Evolutionary conservation across 2,329 filamentous ascomycete species (phyloP).

Genomic region (Neophaeococcomyces aloes): DNA sequence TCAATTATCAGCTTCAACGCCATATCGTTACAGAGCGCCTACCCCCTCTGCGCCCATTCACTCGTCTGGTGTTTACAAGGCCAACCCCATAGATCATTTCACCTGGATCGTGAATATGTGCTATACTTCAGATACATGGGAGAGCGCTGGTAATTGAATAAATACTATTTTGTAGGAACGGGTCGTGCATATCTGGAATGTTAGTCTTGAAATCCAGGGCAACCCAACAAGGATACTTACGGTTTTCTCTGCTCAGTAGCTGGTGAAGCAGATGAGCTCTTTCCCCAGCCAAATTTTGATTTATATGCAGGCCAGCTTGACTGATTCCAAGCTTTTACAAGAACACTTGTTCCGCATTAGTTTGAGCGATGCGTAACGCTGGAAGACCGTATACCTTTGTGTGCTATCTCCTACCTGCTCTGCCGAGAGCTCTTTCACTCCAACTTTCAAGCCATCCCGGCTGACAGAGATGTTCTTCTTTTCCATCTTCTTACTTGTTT

Average conservation of each 20-base stretch:
- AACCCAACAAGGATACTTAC: slow-evolving; percentile 10
- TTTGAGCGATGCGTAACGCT: not conserved
- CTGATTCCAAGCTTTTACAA: slow-evolving; percentile 42
- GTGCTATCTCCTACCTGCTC: slow-evolving; percentile 52
- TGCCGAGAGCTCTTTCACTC: slow-evolving; percentile 46
- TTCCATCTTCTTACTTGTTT: slow-evolving; percentile 51
- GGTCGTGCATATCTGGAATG: too few species aligned
- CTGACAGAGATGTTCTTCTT: slow-evolving; percentile 52
- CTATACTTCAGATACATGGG: too few species aligned
- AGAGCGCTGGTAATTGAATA: too few species aligned
- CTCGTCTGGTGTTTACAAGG: too few species aligned
- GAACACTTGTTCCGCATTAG: slow-evolving; percentile 27
- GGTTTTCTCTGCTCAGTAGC: slow-evolving; percentile 14
- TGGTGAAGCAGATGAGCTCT: slow-evolving; percentile 8
- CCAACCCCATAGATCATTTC: too few species aligned
- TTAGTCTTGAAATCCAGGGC: too few species aligned
- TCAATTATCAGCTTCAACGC: too few species aligned
- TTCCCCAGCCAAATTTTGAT: slow-evolving; percentile 31
- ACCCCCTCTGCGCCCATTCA: too few species aligned
- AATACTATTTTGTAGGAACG: too few species aligned
- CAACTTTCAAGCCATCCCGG: slow-evolving; percentile 51
- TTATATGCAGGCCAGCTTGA: slow-evolving; percentile 38
- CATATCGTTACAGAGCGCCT: too few species aligned
- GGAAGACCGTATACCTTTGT: slow-evolving; percentile 36
- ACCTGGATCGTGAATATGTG: too few species aligned